Percentiles rank a stretch among this genome's conserved stretches.
phyloP scores from a whole-genome alignment of 2,329 filamentous ascomycete genomes.

The Chrysoporthe austroafricana region DNA sequence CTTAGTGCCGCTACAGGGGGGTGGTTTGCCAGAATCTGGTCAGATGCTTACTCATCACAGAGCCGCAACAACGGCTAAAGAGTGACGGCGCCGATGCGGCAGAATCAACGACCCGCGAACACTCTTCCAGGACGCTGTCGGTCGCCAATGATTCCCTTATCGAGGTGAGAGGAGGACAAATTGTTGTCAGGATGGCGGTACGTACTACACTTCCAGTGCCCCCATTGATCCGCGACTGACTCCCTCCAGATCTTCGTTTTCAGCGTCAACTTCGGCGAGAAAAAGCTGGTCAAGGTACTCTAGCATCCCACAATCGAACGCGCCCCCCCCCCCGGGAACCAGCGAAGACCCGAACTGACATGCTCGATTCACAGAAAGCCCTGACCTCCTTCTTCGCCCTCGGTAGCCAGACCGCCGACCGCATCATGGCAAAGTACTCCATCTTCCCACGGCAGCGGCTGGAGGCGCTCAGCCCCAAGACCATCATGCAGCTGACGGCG shows the following conservation, averaged over 20 bases:
- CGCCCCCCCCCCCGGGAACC: constrained; percentile 22
- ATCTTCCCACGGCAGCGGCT: constrained; percentile 85
- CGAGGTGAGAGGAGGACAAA: constrained; percentile 18
- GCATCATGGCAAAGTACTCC: constrained; percentile 84
- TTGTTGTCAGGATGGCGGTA: constrained; percentile 17
- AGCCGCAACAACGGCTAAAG: background rate
- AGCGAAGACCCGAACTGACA: constrained; percentile 3
- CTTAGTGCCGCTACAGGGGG: too few species aligned
- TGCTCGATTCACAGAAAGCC: constrained; percentile 56
- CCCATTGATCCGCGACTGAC: background rate
- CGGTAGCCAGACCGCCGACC: constrained; percentile 68
- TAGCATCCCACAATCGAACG: constrained; percentile 7
- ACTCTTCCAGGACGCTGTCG: background rate
- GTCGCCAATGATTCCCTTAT: constrained; percentile 12
- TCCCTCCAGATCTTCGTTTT: constrained; percentile 75
- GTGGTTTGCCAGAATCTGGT: too few species aligned
- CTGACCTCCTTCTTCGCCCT: constrained; percentile 88
- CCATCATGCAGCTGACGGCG: constrained; percentile 79
- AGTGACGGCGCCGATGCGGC: constrained; percentile 18
- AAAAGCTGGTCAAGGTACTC: constrained; percentile 78
- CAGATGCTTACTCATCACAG: background rate
- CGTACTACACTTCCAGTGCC: background rate
- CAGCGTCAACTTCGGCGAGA: constrained; percentile 83
- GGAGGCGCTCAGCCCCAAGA: constrained; percentile 73
- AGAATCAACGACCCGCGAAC: constrained; percentile 10